A percentile compares a stretch with the other conserved stretches of the same genome.
These are phyloP conservation scores for Angophora floribunda DNA, from an alignment of 345 rosid species.

Conservation along the genomic window DNA sequence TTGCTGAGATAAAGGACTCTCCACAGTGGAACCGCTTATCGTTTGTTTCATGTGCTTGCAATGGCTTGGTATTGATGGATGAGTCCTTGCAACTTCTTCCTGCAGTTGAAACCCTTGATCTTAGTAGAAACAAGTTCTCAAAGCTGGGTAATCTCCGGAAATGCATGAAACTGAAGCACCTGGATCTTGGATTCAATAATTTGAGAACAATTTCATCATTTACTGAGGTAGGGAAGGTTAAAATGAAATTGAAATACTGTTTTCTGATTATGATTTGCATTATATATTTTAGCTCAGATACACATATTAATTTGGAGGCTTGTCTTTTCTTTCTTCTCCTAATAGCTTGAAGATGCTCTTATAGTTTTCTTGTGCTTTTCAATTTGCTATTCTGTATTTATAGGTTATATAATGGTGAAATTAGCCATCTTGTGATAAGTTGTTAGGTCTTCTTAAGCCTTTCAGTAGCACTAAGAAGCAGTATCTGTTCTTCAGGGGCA, in stretches of 20 bases:
- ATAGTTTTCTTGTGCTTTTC: background rate
- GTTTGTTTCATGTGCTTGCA: slow-evolving; percentile 82
- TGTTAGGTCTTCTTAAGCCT: background rate
- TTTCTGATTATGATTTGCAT: background rate
- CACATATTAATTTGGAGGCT: background rate
- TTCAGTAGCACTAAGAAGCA: background rate
- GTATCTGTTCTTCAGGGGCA: background rate
- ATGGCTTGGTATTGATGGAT: slow-evolving; percentile 86
- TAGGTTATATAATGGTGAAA: background rate
- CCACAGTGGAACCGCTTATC: slow-evolving; percentile 84
- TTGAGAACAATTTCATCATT: slow-evolving; percentile 59
- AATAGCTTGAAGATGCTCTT: background rate
- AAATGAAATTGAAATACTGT: background rate
- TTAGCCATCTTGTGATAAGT: background rate
- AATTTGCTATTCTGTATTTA: background rate
- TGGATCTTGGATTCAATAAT: slow-evolving; percentile 95
- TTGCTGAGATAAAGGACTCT: slow-evolving; percentile 74
- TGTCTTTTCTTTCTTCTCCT: background rate
- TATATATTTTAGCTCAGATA: background rate
- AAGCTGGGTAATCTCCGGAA: slow-evolving; percentile 84
- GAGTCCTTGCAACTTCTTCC: slow-evolving; percentile 98
- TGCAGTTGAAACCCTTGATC: slow-evolving; percentile 88
- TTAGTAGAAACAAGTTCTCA: slow-evolving; percentile 88
- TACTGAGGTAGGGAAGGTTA: slow-evolving; percentile 47
- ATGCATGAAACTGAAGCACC: slow-evolving; percentile 73